Evolutionary conservation across 225 moss, liverwort and hornwort genomes (phyloP), one percentile per base, ranked within the genome.

Genomic region (Sphagnum tenellum): DNA sequence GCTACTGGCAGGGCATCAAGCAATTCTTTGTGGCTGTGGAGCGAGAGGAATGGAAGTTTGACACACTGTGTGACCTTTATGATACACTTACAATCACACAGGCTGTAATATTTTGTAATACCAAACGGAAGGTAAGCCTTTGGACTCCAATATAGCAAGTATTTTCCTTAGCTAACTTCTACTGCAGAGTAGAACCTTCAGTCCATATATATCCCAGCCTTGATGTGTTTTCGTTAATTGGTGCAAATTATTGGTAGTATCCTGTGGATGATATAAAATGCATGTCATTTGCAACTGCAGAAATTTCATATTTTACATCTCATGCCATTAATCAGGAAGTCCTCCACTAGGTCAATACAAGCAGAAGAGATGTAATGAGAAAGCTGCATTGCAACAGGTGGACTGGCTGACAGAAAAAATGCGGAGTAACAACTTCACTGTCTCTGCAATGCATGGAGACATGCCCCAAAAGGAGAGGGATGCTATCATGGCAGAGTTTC

Each of bases 381-480:
- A 52, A 29, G 7, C 52, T 52, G 6, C 6, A 52, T 9, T 52
- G 52, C 9, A 45, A 60, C 68, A 79, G 83, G 89, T 92, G 60
- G 92, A 92, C 73, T 92, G 92, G 92, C 69, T 89, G 71, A 92
- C 89, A 48, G 92, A 92, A 55, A 92, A 92, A 73, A 89, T 92
- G 92, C 78, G 89, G 54, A 92, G 79, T 66, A 92, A 89, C 72
- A 92, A 92, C 56, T 92, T 92, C 66, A 89, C 89, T 5, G 92
- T 92, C 8, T 92, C 92, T 66, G 89, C 92, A 14, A 92, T 92
- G 92, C 92, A 92, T 44, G 89, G 92, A n/a, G 89, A 92, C 53
- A 92, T 92, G 92, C 92, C 92, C 45, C 92, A 92, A 66, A 92
- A 88, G 63, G 92, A 92, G 72, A 74, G 92, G 14, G 92, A 92